Evolutionary conservation across 169 alveolate species (phyloP).

Genomic region (Plasmodium billcollinsi): DNA sequence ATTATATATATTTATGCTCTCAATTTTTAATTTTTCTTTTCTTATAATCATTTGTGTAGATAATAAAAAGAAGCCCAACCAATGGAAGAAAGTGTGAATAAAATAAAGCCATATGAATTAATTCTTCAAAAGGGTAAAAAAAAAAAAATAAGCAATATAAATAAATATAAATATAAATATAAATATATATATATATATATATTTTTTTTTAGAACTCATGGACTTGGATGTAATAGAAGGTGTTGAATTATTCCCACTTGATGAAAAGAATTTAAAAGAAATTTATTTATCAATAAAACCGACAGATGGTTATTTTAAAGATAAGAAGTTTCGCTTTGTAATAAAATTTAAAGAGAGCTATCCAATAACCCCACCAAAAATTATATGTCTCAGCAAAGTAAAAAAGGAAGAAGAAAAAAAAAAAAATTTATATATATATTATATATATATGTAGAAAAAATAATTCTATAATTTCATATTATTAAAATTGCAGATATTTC

Average conservation of each 20-base stretch:
- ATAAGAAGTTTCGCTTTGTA: slow-evolving; percentile 35
- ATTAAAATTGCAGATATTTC: slow-evolving; percentile 42
- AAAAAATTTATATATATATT: not conserved
- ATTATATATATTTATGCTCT: too few species aligned
- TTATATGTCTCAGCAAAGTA: slow-evolving; percentile 50
- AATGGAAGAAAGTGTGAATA: slow-evolving; percentile 15
- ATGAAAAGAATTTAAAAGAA: slow-evolving; percentile 40
- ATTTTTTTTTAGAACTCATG: slow-evolving; percentile 20
- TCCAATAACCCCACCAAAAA: slow-evolving; percentile 76
- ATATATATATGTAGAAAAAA: not conserved
- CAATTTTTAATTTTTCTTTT: slow-evolving; percentile 3
- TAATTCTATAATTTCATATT: not conserved
- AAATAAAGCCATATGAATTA: slow-evolving; percentile 56
- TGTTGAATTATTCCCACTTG: slow-evolving; percentile 18
- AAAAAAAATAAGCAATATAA: not conserved
- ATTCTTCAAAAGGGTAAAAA: slow-evolving; percentile 69
- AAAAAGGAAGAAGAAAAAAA: too few species aligned
- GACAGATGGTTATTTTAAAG: slow-evolving; percentile 40
- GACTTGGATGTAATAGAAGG: slow-evolving; percentile 72
- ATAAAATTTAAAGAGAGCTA: slow-evolving; percentile 56
- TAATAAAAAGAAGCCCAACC: not conserved
- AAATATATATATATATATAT: not conserved
- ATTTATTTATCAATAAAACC: slow-evolving; percentile 51
- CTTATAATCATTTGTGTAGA: not conserved
- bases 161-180: not conserved